Percentiles rank a stretch among this genome's conserved stretches.
Conservation (phyloP, 2,329 filamentous ascomycete species). For the Dryadomyces quercivorus region DNA sequence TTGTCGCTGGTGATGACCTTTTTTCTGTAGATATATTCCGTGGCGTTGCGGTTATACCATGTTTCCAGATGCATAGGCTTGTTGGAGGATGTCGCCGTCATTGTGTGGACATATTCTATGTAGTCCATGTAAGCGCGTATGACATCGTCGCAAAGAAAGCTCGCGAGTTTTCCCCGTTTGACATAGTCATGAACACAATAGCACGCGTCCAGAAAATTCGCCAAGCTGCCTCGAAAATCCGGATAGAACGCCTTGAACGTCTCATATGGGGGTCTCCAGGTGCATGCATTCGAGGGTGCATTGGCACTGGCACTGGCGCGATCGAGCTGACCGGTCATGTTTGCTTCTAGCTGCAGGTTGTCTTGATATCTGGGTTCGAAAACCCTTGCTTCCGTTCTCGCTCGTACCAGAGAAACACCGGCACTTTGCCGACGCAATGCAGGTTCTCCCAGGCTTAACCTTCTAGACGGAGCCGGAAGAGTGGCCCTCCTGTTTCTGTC, state of each 20-base stretch:
- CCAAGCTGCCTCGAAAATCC: slow-evolving; percentile 24
- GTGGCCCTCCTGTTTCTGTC: background rate
- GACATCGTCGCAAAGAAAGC: slow-evolving; percentile 40
- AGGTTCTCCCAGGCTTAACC: background rate
- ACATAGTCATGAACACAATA: slow-evolving; percentile 27
- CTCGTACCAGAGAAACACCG: too few relatives aligned
- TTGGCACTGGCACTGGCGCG: too few relatives aligned
- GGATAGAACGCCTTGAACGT: slow-evolving; percentile 31
- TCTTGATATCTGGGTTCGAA: background rate
- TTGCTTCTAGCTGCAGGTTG: background rate
- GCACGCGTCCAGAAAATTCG: slow-evolving; percentile 32
- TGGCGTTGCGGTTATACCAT: slow-evolving; percentile 25
- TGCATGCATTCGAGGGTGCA: background rate
- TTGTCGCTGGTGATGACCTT: slow-evolving; percentile 15
- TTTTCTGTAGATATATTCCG: slow-evolving; percentile 13
- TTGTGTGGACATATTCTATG: slow-evolving; percentile 23
- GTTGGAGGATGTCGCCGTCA: background rate
- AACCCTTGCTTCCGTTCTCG: background rate
- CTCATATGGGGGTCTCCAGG: slow-evolving; percentile 18
- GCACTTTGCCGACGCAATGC: background rate
- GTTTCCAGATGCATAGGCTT: slow-evolving; percentile 15
- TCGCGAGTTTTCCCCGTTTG: slow-evolving; percentile 22
- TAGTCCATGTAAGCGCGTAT: slow-evolving; percentile 32
- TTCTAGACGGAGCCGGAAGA: background rate
- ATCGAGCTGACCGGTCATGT: background rate